Percentiles rank a stretch among this genome's conserved stretches.
These are phyloP conservation scores for Talaromyces sp. DNA, from an alignment of 2,329 filamentous ascomycete species.

Conservation along the genomic window DNA sequence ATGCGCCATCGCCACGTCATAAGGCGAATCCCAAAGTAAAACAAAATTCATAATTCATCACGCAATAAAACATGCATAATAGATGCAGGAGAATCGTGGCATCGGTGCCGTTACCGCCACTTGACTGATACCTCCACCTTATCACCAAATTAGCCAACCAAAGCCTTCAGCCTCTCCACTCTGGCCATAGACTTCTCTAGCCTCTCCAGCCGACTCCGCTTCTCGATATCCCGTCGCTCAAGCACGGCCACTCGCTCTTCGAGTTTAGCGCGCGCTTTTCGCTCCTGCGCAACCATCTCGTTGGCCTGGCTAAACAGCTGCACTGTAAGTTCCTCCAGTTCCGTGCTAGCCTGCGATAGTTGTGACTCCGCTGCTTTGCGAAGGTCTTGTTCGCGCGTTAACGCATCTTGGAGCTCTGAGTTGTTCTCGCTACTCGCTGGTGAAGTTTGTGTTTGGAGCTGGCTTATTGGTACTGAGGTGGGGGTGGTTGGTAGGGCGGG, in stretches of 20 bases:
- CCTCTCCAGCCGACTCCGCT: slow-evolving; percentile 55
- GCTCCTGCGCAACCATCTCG: slow-evolving; percentile 67
- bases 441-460: slow-evolving; percentile 19
- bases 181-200: slow-evolving; percentile 60
- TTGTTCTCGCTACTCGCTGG: slow-evolving; percentile 29
- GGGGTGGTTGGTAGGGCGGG: slow-evolving; percentile 20
- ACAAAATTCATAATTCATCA: slow-evolving; percentile 16
- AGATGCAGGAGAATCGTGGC: background rate
- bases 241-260: slow-evolving; percentile 52
- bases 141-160: slow-evolving; percentile 46
- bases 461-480: slow-evolving; percentile 11
- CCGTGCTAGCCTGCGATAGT: slow-evolving; percentile 56
- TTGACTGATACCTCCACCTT: background rate
- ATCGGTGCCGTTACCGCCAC: background rate
- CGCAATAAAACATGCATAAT: background rate
- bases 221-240: slow-evolving; percentile 51
- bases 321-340: slow-evolving; percentile 64
- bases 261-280: slow-evolving; percentile 58
- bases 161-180: slow-evolving; percentile 59
- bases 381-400: slow-evolving; percentile 57
- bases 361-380: slow-evolving; percentile 62
- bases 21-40: background rate
- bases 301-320: slow-evolving; percentile 66
- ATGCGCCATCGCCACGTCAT: background rate
- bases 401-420: slow-evolving; percentile 54